A percentile compares a stretch with the other conserved stretches of the same genome.
These are phyloP conservation scores for Colletotrichum euphorbiae DNA, from an alignment of 2,329 filamentous ascomycete genomes.

Conservation along the genomic window DNA sequence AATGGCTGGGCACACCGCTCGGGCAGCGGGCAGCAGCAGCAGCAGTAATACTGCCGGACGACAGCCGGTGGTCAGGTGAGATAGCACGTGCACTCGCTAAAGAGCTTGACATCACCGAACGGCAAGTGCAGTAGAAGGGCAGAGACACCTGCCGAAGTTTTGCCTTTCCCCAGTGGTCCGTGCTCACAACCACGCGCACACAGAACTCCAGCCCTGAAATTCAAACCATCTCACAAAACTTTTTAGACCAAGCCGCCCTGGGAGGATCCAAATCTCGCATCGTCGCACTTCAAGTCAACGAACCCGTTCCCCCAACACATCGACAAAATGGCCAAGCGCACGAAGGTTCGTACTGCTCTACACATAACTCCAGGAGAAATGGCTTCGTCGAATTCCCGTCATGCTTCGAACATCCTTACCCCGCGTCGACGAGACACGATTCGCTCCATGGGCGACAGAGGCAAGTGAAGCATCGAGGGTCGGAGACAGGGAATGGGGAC, in stretches of 20 bases:
- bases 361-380: slow-evolving; percentile 14
- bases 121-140: slow-evolving; percentile 3
- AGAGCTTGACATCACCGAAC: background rate
- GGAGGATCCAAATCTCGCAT: slow-evolving; percentile 44
- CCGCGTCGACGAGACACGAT: slow-evolving; percentile 16
- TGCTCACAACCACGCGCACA: slow-evolving; percentile 19
- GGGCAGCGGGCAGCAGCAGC: no score
- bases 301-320: slow-evolving; percentile 45
- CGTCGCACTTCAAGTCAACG: slow-evolving; percentile 41
- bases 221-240: slow-evolving; percentile 50
- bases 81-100: background rate
- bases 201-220: slow-evolving; percentile 47
- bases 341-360: slow-evolving; percentile 58
- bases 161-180: background rate
- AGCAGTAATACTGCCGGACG: background rate
- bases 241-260: slow-evolving; percentile 42
- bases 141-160: slow-evolving; percentile 1
- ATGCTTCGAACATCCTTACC: slow-evolving; percentile 19
- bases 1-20: background rate
- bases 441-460: slow-evolving; percentile 25
- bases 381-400: slow-evolving; percentile 28
- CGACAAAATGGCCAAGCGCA: slow-evolving; percentile 92
- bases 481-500: background rate
- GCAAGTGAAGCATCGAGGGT: slow-evolving; percentile 6
- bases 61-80: background rate